These are phyloP conservation scores for Cytidiella melzeri DNA, from an alignment of 768 basidiomycete species.

Conservation along the genomic window DNA sequence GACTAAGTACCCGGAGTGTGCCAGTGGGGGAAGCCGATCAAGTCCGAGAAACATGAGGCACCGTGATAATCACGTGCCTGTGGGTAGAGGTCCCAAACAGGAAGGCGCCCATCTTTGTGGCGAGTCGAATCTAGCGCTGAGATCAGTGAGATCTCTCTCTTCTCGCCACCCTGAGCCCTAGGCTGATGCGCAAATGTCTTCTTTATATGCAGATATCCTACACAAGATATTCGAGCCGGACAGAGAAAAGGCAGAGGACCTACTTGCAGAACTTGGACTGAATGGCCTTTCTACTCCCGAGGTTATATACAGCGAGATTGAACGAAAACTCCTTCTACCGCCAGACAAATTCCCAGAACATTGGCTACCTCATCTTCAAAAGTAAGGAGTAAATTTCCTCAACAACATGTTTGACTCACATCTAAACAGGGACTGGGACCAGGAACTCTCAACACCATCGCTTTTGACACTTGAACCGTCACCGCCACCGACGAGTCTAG, in stretches of 20 bases:
- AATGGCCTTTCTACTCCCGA: conserved; percentile 50
- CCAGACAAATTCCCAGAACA: conserved; percentile 58
- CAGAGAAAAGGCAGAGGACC: conserved; percentile 30
- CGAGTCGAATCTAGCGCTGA: too few relatives aligned
- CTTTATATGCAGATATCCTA: conserved; percentile 28
- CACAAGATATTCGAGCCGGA: conserved; percentile 42
- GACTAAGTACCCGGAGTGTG: too few relatives aligned
- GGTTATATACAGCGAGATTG: conserved; percentile 61
- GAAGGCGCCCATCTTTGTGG: too few relatives aligned
- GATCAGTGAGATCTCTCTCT: not conserved
- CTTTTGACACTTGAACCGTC: conserved; percentile 63
- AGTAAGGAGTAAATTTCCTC: conserved; percentile 41
- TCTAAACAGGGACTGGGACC: conserved; percentile 63
- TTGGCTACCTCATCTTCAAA: conserved; percentile 78
- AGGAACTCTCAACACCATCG: conserved; percentile 51
- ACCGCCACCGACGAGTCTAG: conserved; percentile 65
- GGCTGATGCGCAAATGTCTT: not conserved
- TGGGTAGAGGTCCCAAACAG: too few relatives aligned
- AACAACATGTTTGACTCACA: conserved; percentile 1
- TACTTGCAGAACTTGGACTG: conserved; percentile 56
- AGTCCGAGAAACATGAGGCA: not conserved
- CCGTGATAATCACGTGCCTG: not conserved
- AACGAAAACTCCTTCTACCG: conserved; percentile 69
- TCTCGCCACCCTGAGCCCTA: not conserved
- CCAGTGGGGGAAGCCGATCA: not conserved